Evolutionary conservation across 805 yeast genomes (phyloP).

Genomic region (Candida krabiensis): DNA sequence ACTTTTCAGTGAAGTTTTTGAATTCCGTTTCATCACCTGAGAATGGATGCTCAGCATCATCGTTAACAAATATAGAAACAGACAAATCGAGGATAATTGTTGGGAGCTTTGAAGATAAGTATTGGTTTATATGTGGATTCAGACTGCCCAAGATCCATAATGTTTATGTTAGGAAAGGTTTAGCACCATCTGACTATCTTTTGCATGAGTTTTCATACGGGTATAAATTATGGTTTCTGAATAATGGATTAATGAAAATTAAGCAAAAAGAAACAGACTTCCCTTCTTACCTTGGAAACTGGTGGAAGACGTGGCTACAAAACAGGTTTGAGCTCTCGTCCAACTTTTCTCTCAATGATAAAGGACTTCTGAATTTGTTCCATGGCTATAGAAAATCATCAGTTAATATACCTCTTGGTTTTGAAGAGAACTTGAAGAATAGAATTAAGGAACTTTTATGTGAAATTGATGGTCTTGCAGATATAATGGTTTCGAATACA

Average conservation of each 20-base stretch:
- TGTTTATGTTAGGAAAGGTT: constrained; percentile 22
- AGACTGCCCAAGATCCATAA: constrained; percentile 17
- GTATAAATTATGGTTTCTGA: constrained; percentile 34
- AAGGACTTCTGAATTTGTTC: constrained; percentile 35
- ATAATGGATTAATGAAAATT: constrained; percentile 30
- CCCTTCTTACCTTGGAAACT: constrained; percentile 19
- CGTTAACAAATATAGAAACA: constrained; percentile 31
- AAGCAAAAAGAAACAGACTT: constrained; percentile 10
- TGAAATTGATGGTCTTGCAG: constrained; percentile 15
- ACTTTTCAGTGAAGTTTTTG: constrained; percentile 26
- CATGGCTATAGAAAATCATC: constrained; percentile 32
- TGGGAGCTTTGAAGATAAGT: constrained; percentile 30
- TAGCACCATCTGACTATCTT: constrained; percentile 36
- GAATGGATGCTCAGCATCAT: background rate
- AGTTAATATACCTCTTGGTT: constrained; percentile 29
- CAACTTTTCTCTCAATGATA: constrained; percentile 27
- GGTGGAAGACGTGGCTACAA: constrained; percentile 41
- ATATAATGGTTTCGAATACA: constrained; percentile 27
- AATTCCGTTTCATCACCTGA: background rate
- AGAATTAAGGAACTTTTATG: constrained; percentile 16
- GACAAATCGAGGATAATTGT: constrained; percentile 32
- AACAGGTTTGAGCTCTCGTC: constrained; percentile 28
- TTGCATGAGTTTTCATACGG: constrained; percentile 29
- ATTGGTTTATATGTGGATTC: constrained; percentile 35
- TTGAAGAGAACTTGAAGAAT: constrained; percentile 26